Base-by-base conservation (phyloP, 2,329 filamentous ascomycete species). In the Chalaropsis thielavioides region DNA sequence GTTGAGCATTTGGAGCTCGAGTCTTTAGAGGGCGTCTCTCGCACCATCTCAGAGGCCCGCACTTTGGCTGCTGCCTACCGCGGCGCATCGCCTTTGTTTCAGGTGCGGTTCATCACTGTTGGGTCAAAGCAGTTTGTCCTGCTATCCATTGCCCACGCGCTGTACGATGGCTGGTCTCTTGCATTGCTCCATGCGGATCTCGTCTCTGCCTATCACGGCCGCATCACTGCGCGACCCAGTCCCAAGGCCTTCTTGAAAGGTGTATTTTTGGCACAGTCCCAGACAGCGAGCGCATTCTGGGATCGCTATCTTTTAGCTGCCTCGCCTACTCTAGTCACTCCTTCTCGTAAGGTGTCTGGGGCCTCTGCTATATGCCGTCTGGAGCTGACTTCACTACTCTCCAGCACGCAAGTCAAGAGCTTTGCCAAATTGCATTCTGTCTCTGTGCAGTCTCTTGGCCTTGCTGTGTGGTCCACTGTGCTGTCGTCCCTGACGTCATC, bases 101-200 rank as follows among this genome's bases (percentile, higher is more conserved):
- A 83, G 64, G 70, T 86, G 0, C 73, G 72, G 0, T 74, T 83
- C 63, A 74, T 74, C 2, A 70, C 67, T 5, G 71, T 73, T 0
- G 74, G 67, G 2, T 69, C 67, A 15, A 71, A 70, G 43, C 73
- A 67, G 2, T 82, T 80, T 64, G 68, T 86, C 1, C 71, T 86
- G 3, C 72, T 96, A 0, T 92, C 90, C 0, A 84, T 96, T 46
- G 82, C 91, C 0, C 92, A 96, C 74, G 90, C 91, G 1, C 78
- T 96, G 22, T 96, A 96, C 69, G 92, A 96, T 71, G 92, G 92
- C 0, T 91, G 86, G 83, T 95, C 91, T 2, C 80, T 96, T 13
- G 78, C 79, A 2, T 75, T 95, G 17, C 74, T 96, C 1, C 90
- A 94, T 69, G 77, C 80, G 54, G 85, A 94, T 70, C 80, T 96